Evolutionary conservation across 805 yeast genomes (phyloP).

Genomic region (Scheffersomyces spartinae): DNA sequence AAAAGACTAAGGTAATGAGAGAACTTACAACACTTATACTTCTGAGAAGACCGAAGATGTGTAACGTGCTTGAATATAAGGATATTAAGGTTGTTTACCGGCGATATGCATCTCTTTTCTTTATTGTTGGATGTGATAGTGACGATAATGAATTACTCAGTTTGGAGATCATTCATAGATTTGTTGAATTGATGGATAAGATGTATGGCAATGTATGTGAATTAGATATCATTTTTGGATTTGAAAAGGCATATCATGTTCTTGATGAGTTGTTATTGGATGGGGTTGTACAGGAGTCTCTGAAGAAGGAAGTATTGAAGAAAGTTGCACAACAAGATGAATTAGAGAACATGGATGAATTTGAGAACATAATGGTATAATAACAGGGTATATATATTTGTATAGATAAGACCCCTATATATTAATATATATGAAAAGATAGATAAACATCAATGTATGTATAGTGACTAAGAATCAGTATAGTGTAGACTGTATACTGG

Average conservation of each 20-base stretch:
- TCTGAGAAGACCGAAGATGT: constrained; percentile 85
- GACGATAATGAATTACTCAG: constrained; percentile 82
- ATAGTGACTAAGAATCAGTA: too few relatives aligned
- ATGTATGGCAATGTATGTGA: constrained; percentile 95
- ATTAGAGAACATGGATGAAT: constrained; percentile 66
- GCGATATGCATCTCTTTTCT: constrained; percentile 87
- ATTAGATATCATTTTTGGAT: constrained; percentile 91
- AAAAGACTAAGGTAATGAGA: constrained; percentile 69
- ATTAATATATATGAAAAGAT: too few relatives aligned
- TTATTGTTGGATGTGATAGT: constrained; percentile 74
- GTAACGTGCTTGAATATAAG: constrained; percentile 81
- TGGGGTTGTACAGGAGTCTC: constrained; percentile 78
- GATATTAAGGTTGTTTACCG: constrained; percentile 81
- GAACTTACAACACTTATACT: constrained; percentile 82
- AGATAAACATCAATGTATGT: too few relatives aligned
- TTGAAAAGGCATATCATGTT: constrained; percentile 85
- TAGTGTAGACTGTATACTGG: too few relatives aligned
- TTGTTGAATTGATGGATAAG: constrained; percentile 94
- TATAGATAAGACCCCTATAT: too few relatives aligned
- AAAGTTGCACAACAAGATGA: constrained; percentile 80
- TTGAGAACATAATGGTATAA: constrained; percentile 25
- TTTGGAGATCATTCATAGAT: constrained; percentile 80
- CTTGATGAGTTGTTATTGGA: constrained; percentile 83
- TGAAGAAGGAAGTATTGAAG: constrained; percentile 66
- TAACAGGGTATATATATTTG: too few relatives aligned